These are phyloP conservation scores for Boletellus sp. DNA, from an alignment of 768 basidiomycete species.

Conservation along the genomic window DNA sequence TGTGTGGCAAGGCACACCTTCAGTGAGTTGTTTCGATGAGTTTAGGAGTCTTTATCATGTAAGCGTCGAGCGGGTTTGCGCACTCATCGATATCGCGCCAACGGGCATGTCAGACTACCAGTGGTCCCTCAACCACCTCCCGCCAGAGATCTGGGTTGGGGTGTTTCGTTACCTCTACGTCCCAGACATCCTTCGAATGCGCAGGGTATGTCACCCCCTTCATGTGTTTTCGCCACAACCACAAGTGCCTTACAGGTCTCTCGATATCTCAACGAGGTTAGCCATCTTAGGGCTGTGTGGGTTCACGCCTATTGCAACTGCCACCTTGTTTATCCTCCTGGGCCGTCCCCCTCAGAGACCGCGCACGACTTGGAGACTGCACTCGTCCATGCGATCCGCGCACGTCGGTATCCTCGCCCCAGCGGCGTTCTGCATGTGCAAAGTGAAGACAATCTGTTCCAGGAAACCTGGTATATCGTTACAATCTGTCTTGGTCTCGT, in stretches of 20 bases:
- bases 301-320: conserved; percentile 11
- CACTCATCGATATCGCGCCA: too few species aligned
- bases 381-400: conserved; percentile 9
- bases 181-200: conserved; percentile 15
- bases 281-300: conserved; percentile 14
- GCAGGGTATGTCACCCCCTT: conserved; percentile 11
- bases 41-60: too few species aligned
- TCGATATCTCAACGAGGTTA: neutral
- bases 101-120: too few species aligned
- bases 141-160: too few species aligned
- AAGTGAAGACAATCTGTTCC: too few species aligned
- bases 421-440: too few species aligned
- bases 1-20: too few species aligned
- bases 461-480: too few species aligned
- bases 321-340: conserved; percentile 15
- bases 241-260: neutral
- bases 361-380: conserved; percentile 12
- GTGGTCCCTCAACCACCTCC: too few species aligned
- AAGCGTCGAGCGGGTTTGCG: too few species aligned
- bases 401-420: conserved; percentile 2
- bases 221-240: neutral
- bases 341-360: conserved; percentile 14
- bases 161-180: conserved; percentile 15
- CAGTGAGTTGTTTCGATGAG: too few species aligned
- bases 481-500: too few species aligned